A percentile compares a stretch with the other conserved stretches of the same genome.
phyloP scores from a whole-genome alignment of 306 rosid species.

The Prunus mume region DNA sequence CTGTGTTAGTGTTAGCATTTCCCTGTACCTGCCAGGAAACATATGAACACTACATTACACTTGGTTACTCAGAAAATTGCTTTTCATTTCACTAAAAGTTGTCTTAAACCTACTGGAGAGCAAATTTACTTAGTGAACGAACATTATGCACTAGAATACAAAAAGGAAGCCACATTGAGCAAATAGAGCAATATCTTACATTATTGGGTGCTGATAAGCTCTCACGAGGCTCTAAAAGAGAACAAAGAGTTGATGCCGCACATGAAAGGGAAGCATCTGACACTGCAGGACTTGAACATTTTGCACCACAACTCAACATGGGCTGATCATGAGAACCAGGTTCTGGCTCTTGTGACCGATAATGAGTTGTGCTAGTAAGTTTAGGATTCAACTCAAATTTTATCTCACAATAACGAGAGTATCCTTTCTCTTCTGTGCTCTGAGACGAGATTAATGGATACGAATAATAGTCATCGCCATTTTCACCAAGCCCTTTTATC shows the following conservation, averaged over 20 bases:
- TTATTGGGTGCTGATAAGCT: slow-evolving; percentile 29
- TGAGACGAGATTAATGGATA: slow-evolving; percentile 52
- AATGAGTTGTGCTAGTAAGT: slow-evolving; percentile 29
- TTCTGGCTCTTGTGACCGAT: slow-evolving; percentile 39
- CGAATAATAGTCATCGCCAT: slow-evolving; percentile 54
- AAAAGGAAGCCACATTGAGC: slow-evolving; percentile 8
- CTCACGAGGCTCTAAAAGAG: slow-evolving; percentile 47
- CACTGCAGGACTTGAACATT: slow-evolving; percentile 33
- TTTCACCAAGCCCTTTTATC: slow-evolving; percentile 44
- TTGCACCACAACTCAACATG: slow-evolving; percentile 25
- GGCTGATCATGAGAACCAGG: slow-evolving; percentile 33
- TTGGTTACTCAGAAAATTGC: slow-evolving; percentile 21
- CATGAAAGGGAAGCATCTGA: slow-evolving; percentile 54
- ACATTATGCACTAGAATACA: not conserved
- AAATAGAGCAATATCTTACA: slow-evolving; percentile 46
- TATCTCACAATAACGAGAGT: slow-evolving; percentile 62
- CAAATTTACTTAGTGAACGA: not conserved
- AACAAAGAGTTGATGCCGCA: slow-evolving; percentile 51
- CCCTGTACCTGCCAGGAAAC: slow-evolving; percentile 45
- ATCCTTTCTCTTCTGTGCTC: slow-evolving; percentile 63
- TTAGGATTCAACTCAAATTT: slow-evolving; percentile 44
- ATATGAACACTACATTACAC: slow-evolving; percentile 12
- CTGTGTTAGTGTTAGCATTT: slow-evolving; percentile 28
- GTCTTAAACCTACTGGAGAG: slow-evolving; percentile 14
- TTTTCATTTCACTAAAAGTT: slow-evolving; percentile 5